Percentiles rank a stretch among this genome's conserved stretches.
These are phyloP conservation scores for Orbilia javanica DNA, from an alignment of 2,329 filamentous ascomycete species.

Conservation along the genomic window DNA sequence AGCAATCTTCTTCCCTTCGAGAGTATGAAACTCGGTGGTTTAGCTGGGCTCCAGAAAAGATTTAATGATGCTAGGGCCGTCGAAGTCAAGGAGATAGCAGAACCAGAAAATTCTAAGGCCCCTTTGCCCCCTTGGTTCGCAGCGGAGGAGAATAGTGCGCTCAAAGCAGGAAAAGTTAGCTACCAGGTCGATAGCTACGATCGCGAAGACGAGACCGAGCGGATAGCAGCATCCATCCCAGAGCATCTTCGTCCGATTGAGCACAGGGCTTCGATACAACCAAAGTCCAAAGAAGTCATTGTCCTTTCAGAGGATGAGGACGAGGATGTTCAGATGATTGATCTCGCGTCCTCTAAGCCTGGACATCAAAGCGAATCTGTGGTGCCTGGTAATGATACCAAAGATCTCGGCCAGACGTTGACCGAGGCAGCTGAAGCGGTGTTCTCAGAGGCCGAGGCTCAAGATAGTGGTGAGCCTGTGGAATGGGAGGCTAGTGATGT, in stretches of 20 bases:
- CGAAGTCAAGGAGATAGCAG: slow-evolving; percentile 68
- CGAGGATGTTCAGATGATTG: slow-evolving; percentile 44
- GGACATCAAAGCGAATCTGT: background rate
- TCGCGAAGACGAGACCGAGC: slow-evolving; percentile 38
- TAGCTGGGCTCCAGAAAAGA: slow-evolving; percentile 52
- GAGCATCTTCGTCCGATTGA: slow-evolving; percentile 49
- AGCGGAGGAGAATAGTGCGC: slow-evolving; percentile 30
- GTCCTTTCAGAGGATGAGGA: slow-evolving; percentile 46
- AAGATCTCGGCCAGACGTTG: background rate
- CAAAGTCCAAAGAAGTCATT: slow-evolving; percentile 19
- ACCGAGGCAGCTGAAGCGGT: background rate
- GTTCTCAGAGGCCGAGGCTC: background rate
- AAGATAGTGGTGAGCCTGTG: slow-evolving; percentile 58
- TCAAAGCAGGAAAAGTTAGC: slow-evolving; percentile 32
- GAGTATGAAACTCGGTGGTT: slow-evolving; percentile 62
- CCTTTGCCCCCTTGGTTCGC: slow-evolving; percentile 63
- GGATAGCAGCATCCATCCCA: slow-evolving; percentile 5
- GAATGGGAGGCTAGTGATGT: slow-evolving; percentile 63
- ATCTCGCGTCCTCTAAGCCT: background rate
- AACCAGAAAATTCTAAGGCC: slow-evolving; percentile 71
- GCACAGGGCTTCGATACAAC: slow-evolving; percentile 39
- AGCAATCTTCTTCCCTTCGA: slow-evolving; percentile 70
- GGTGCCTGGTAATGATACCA: background rate
- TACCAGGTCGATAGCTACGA: slow-evolving; percentile 49
- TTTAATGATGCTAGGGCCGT: slow-evolving; percentile 62